Evolutionary conservation across 225 moss, liverwort and hornwort genomes (phyloP).

Genomic region (Sphagnum tenellum): DNA sequence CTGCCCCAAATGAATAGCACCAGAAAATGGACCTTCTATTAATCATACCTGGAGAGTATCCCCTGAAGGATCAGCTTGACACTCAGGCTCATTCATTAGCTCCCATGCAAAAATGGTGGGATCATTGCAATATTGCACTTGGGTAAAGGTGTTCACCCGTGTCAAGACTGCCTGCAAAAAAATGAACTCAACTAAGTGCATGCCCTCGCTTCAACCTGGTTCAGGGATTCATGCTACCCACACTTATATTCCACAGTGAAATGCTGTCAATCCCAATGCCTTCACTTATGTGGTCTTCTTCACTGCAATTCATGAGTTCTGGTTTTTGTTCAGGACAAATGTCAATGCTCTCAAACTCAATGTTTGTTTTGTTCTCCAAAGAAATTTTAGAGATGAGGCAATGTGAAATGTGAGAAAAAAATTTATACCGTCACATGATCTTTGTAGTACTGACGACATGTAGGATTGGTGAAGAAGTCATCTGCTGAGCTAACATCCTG

Average conservation of each 20-base stretch:
- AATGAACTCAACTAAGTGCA: no score
- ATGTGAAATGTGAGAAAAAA: background rate
- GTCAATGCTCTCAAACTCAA: no score
- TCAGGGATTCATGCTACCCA: no score
- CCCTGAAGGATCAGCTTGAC: slow-evolving; percentile 35
- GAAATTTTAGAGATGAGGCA: background rate
- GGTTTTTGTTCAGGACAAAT: no score
- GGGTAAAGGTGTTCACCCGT: slow-evolving; percentile 37
- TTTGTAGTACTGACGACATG: slow-evolving; percentile 42
- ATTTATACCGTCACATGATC: slow-evolving; percentile 48
- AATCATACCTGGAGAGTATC: slow-evolving; percentile 19
- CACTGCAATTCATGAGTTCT: no score
- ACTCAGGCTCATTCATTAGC: slow-evolving; percentile 47
- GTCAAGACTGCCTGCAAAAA: slow-evolving; percentile 36
- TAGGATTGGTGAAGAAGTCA: slow-evolving; percentile 46
- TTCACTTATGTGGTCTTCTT: no score
- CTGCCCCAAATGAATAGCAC: no score
- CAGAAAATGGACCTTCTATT: no score
- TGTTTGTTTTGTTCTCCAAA: no score
- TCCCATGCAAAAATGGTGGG: slow-evolving; percentile 54
- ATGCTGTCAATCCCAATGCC: no score
- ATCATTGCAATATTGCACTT: slow-evolving; percentile 34
- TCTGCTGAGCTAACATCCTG: slow-evolving; percentile 28
- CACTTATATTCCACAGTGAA: no score
- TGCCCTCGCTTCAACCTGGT: no score